phyloP scores from a whole-genome alignment of 768 basidiomycete species.

The Rickenella mellea region DNA sequence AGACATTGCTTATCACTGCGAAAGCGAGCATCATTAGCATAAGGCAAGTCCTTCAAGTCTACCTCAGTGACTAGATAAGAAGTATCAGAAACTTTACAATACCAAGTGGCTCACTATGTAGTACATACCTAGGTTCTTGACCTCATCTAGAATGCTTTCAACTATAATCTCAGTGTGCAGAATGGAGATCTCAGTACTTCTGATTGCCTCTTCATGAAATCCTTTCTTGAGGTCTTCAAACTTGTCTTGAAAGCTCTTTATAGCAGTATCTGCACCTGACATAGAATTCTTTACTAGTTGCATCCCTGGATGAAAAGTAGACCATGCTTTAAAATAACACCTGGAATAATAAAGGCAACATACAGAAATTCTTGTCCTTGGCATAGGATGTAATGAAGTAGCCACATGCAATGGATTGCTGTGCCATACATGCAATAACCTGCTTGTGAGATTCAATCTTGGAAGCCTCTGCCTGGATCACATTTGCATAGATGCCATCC shows the following conservation, averaged over 20 bases:
- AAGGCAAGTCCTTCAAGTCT: background rate
- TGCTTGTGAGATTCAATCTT: background rate
- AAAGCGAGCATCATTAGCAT: background rate
- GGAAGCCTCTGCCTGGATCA: no score
- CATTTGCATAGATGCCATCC: no score
- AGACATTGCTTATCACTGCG: background rate
- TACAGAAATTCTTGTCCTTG: background rate
- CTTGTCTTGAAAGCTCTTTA: background rate
- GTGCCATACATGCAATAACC: background rate
- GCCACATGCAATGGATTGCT: slow-evolving; percentile 1
- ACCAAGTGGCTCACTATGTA: no score
- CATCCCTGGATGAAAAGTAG: background rate
- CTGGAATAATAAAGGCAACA: background rate
- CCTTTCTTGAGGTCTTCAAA: background rate
- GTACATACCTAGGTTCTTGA: no score
- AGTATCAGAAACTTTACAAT: no score
- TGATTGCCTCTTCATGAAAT: no score
- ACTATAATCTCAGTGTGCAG: no score
- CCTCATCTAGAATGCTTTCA: no score
- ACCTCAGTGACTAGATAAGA: background rate
- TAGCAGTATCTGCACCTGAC: background rate
- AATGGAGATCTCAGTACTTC: no score
- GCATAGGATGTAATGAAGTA: background rate
- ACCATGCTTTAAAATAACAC: background rate
- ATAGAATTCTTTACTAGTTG: background rate